These are phyloP conservation scores for Cucurbita ficifolia DNA, from an alignment of 306 rosid genomes.

Conservation along the genomic window DNA sequence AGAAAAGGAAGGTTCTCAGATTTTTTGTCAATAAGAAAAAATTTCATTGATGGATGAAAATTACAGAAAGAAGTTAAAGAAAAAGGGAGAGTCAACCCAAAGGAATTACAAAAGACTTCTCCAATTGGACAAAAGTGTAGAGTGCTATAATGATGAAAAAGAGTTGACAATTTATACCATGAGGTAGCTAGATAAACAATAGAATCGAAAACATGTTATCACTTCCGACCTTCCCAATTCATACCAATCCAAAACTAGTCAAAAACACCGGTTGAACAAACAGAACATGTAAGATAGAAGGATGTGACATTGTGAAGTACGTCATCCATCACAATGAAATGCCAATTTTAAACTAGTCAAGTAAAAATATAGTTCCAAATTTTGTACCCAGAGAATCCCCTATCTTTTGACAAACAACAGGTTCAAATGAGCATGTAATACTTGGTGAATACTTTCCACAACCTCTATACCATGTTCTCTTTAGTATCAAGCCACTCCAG, in stretches of 20 bases:
- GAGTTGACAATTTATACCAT: background rate
- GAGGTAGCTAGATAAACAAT: background rate
- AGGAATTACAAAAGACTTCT: background rate
- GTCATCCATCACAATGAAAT: background rate
- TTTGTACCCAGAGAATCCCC: background rate
- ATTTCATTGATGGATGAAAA: background rate
- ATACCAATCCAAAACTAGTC: background rate
- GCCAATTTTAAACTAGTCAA: background rate
- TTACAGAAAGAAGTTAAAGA: background rate
- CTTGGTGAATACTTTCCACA: background rate
- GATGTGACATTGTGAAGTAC: background rate
- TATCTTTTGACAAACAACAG: background rate
- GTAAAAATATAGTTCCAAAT: background rate
- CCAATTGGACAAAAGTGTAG: background rate
- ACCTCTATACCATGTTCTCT: background rate
- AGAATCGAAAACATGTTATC: background rate
- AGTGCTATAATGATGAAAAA: background rate
- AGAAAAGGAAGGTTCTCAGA: background rate
- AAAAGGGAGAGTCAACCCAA: background rate
- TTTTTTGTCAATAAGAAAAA: background rate
- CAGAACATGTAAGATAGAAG: background rate
- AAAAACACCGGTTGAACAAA: background rate
- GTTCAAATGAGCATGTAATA: background rate
- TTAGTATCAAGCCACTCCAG: background rate
- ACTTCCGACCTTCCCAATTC: background rate